Evolutionary conservation across 164 flowering plant species (phyloP).

Genomic region (Annona cherimola): DNA sequence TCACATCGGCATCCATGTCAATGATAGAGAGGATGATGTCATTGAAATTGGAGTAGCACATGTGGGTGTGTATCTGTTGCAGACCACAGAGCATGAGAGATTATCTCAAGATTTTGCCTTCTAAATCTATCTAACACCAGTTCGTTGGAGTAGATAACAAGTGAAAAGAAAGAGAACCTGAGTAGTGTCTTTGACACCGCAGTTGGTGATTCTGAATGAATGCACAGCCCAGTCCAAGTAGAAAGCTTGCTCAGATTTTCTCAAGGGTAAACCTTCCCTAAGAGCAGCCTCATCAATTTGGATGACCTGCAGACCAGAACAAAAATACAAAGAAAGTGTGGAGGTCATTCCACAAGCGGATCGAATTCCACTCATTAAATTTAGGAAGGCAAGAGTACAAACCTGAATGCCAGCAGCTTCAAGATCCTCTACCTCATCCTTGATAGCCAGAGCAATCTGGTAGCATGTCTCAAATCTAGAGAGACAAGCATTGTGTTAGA

Average conservation of each 20-base stretch:
- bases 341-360: neutral
- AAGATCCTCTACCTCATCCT: slow-evolving; percentile 62
- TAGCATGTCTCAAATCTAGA: slow-evolving; percentile 36
- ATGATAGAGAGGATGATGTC: slow-evolving; percentile 74
- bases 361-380: neutral
- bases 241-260: slow-evolving; percentile 11
- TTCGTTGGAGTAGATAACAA: neutral
- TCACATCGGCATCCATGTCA: slow-evolving; percentile 89
- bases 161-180: slow-evolving; percentile 7
- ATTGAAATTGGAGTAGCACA: slow-evolving; percentile 84
- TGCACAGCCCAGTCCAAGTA: slow-evolving; percentile 18
- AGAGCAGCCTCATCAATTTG: slow-evolving; percentile 63
- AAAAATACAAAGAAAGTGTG: neutral
- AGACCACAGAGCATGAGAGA: neutral
- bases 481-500: neutral
- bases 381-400: neutral
- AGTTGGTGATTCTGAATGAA: slow-evolving; percentile 16
- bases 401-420: slow-evolving; percentile 43
- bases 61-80: slow-evolving; percentile 73
- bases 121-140: no score
- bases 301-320: slow-evolving; percentile 23
- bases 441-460: slow-evolving; percentile 61
- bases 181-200: slow-evolving; percentile 12
- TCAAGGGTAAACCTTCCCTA: slow-evolving; percentile 9
- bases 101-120: neutral